Conservation (phyloP, 805 yeast species). For the Saturnispora serradocipensis region DNA sequence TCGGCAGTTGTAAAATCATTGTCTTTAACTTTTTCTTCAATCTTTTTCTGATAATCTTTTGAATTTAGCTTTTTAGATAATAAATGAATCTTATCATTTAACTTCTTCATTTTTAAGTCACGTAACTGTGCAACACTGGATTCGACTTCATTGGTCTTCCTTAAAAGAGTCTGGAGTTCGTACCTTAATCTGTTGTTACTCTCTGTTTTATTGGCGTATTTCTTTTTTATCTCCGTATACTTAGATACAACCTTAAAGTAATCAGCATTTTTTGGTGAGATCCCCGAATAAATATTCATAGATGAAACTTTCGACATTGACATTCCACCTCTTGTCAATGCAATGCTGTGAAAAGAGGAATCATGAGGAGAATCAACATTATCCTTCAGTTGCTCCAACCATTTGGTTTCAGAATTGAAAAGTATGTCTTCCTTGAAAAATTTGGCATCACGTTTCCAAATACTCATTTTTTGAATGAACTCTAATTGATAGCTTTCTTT, state of each 20-base stretch:
- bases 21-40: neutral
- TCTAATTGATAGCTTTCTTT: slow-evolving; percentile 10
- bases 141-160: slow-evolving; percentile 60
- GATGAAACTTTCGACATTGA: slow-evolving; percentile 1
- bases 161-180: slow-evolving; percentile 49
- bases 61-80: neutral
- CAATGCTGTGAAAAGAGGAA: neutral
- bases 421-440: neutral
- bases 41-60: neutral
- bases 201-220: slow-evolving; percentile 42
- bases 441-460: slow-evolving; percentile 5
- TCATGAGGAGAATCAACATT: neutral
- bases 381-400: slow-evolving; percentile 1
- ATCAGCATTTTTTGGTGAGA: slow-evolving; percentile 1
- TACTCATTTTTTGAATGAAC: slow-evolving; percentile 6
- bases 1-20: neutral
- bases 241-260: slow-evolving; percentile 15
- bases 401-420: slow-evolving; percentile 4
- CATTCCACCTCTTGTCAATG: slow-evolving; percentile 1
- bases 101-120: slow-evolving; percentile 28
- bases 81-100: slow-evolving; percentile 14
- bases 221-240: slow-evolving; percentile 26
- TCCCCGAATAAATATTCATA: neutral
- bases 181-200: slow-evolving; percentile 54
- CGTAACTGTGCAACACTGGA: slow-evolving; percentile 34